Evolutionary conservation across 345 rosid species (phyloP).

Genomic region (Hibiscus tridactylites): DNA sequence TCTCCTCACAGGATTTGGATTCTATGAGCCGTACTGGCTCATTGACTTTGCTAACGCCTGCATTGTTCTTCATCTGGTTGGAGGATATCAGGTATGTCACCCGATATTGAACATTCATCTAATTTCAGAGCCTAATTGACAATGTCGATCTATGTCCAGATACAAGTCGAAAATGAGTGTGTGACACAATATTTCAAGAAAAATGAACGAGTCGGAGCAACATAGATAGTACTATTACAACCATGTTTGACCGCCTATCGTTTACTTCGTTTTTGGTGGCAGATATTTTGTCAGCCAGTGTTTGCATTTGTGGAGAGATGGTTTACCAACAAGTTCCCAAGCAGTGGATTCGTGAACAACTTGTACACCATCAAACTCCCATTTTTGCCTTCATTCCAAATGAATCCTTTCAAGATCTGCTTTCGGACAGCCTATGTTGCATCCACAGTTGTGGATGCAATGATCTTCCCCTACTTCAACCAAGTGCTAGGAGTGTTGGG

Average conservation of each 20-base stretch:
- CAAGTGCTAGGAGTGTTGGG: constrained; percentile 46
- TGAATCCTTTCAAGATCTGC: constrained; percentile 34
- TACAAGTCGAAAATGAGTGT: too few species aligned
- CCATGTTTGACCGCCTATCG: neutral
- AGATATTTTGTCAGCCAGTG: constrained; percentile 65
- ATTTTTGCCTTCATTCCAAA: constrained; percentile 19
- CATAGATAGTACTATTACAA: neutral
- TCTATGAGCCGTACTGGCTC: constrained; percentile 40
- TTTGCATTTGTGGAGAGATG: constrained; percentile 56
- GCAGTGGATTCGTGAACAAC: constrained; percentile 34
- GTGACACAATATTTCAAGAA: too few species aligned
- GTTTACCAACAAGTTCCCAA: constrained; percentile 28
- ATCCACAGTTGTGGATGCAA: constrained; percentile 33
- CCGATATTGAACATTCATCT: neutral
- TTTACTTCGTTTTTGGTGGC: neutral
- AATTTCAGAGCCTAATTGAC: neutral
- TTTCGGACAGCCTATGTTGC: constrained; percentile 39
- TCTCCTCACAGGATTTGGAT: constrained; percentile 37
- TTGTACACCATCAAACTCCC: constrained; percentile 29
- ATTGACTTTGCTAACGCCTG: constrained; percentile 43
- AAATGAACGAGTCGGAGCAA: too few species aligned
- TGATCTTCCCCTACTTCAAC: constrained; percentile 62
- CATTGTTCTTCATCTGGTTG: constrained; percentile 38
- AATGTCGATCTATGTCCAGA: neutral
- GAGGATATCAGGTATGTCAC: constrained; percentile 48